Evolutionary conservation across 352 stramenopile species (phyloP).

Genomic region (Globisporangium irregulare): DNA sequence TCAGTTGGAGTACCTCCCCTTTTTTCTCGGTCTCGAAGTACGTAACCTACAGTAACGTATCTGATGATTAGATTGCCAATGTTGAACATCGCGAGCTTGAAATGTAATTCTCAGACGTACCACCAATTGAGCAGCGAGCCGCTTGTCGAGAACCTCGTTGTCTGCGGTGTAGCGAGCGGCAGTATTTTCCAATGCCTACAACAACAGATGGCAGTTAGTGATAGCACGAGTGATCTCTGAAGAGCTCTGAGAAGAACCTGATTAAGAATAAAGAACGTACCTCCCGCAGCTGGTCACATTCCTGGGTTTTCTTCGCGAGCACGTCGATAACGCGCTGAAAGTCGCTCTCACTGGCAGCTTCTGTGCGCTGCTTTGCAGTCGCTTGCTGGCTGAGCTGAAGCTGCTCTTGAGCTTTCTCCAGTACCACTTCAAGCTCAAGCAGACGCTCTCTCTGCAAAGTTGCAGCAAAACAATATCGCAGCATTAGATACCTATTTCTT

Average conservation of each 20-base stretch:
- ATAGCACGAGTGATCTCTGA: not conserved
- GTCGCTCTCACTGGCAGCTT: slow-evolving; percentile 30
- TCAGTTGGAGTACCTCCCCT: slow-evolving; percentile 63
- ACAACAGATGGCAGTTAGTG: not conserved
- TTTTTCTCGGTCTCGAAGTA: slow-evolving; percentile 77
- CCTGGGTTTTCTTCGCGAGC: slow-evolving; percentile 55
- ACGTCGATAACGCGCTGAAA: slow-evolving; percentile 50
- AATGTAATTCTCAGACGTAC: slow-evolving; percentile 20
- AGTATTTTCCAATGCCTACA: slow-evolving; percentile 55
- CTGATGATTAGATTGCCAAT: not conserved
- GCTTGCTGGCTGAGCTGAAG: slow-evolving; percentile 19
- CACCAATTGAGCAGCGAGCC: slow-evolving; percentile 66
- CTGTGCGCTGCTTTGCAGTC: not conserved
- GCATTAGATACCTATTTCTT: not conserved
- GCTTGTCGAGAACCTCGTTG: slow-evolving; percentile 64
- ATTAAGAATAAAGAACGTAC: slow-evolving; percentile 17
- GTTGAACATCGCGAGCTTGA: not conserved
- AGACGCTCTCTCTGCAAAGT: slow-evolving; percentile 37
- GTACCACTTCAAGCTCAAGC: slow-evolving; percentile 38
- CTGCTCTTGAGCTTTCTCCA: slow-evolving; percentile 27
- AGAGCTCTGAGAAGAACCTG: not conserved
- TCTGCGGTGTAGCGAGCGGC: slow-evolving; percentile 54
- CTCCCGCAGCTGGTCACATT: slow-evolving; percentile 73
- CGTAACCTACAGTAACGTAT: slow-evolving; percentile 32
- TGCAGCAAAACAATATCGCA: not conserved